Evolutionary conservation across 169 alveolate species (phyloP).

Genomic region (Neospora caninum): DNA sequence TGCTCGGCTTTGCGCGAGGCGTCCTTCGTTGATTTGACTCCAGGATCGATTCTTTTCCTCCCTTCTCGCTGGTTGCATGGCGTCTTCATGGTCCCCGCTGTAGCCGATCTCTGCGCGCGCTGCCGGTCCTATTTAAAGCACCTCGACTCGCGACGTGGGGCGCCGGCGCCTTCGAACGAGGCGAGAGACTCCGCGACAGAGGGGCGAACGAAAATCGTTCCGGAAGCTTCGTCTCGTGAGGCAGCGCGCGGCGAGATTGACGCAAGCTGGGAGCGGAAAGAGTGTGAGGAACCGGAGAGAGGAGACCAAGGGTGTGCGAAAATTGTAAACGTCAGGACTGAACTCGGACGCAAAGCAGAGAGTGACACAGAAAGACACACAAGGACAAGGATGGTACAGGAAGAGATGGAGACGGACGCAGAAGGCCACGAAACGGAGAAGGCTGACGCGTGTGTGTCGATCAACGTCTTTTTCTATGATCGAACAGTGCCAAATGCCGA

Average conservation of each 20-base stretch:
- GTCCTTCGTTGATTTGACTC: slow-evolving; percentile 36
- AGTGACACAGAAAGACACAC: too few relatives aligned
- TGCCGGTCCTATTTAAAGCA: background rate
- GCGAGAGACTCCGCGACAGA: background rate
- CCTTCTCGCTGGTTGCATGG: slow-evolving; percentile 74
- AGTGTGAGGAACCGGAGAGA: background rate
- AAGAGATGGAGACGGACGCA: too few relatives aligned
- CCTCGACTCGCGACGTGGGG: background rate
- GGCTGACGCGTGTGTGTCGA: slow-evolving; percentile 12
- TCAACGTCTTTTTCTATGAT: slow-evolving; percentile 43
- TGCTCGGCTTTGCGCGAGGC: slow-evolving; percentile 35
- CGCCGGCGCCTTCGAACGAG: background rate
- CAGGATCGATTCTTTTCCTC: slow-evolving; percentile 71
- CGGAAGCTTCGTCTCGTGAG: too few relatives aligned
- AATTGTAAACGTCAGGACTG: too few relatives aligned
- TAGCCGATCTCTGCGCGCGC: background rate
- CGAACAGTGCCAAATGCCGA: background rate
- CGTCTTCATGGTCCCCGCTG: slow-evolving; percentile 50
- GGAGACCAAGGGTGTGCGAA: background rate
- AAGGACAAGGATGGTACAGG: too few relatives aligned
- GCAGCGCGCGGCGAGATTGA: too few relatives aligned
- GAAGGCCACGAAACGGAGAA: background rate
- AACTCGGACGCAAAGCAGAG: too few relatives aligned
- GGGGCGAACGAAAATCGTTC: background rate
- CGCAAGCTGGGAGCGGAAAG: background rate